These are phyloP conservation scores for Garcia nutans DNA, from an alignment of 345 rosid genomes.

Conservation along the genomic window DNA sequence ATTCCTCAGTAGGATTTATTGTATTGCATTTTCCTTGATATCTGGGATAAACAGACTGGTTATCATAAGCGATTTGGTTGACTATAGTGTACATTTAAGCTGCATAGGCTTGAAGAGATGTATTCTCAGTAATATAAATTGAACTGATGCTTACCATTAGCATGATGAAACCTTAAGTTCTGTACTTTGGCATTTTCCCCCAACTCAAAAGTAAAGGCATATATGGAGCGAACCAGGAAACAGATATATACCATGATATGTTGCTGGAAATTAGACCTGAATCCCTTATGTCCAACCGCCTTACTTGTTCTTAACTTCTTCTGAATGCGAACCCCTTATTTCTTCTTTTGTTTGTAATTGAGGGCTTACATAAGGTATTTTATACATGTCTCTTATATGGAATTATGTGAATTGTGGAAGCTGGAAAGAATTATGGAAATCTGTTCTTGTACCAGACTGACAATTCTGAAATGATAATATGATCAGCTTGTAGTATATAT, in stretches of 20 bases:
- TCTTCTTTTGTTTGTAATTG: background rate
- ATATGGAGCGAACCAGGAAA: background rate
- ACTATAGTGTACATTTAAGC: background rate
- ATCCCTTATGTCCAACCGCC: background rate
- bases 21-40: background rate
- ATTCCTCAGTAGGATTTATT: background rate
- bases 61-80: background rate
- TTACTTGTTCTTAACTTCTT: background rate
- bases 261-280: background rate
- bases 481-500: background rate
- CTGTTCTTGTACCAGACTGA: background rate
- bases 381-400: background rate
- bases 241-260: background rate
- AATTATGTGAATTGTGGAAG: background rate
- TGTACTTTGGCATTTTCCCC: background rate
- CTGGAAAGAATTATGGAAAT: constrained; percentile 2
- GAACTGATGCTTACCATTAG: background rate
- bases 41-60: background rate
- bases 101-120: background rate
- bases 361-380: background rate
- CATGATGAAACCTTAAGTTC: background rate
- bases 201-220: background rate
- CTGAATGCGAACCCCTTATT: background rate
- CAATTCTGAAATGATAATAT: background rate
- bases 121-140: background rate